These are phyloP conservation scores for Aspergillus thermomutatus DNA, from an alignment of 2,329 filamentous ascomycete species.

Conservation along the genomic window DNA sequence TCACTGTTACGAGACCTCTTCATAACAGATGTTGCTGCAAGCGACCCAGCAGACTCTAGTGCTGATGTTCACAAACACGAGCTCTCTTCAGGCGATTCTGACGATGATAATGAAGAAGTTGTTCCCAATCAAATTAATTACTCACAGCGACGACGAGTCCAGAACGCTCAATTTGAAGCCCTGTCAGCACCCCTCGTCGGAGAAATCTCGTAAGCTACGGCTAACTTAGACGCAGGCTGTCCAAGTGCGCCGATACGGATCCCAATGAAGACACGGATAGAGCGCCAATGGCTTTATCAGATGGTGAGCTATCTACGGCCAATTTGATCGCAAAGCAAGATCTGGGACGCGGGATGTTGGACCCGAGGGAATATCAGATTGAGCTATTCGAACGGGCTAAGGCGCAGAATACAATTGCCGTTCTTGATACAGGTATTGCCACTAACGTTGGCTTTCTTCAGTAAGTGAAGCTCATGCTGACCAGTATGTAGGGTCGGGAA, in stretches of 20 bases:
- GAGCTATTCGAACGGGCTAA: constrained; percentile 90
- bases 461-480: neutral
- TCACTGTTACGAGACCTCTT: neutral
- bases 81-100: constrained; percentile 25
- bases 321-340: constrained; percentile 53
- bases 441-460: neutral
- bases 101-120: constrained; percentile 25
- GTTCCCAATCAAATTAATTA: constrained; percentile 13
- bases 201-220: neutral
- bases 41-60: neutral
- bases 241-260: constrained; percentile 42
- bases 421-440: constrained; percentile 74
- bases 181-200: constrained; percentile 32
- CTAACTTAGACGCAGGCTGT: constrained; percentile 28
- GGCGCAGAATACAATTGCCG: constrained; percentile 80
- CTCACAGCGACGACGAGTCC: constrained; percentile 48
- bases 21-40: neutral
- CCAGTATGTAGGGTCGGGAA: constrained; percentile 68
- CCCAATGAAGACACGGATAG: constrained; percentile 39
- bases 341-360: constrained; percentile 61
- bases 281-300: constrained; percentile 24
- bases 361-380: constrained; percentile 83
- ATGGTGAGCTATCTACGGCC: constrained; percentile 53
- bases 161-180: constrained; percentile 51
- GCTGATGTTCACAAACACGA: constrained; percentile 6